Conservation (phyloP, 805 yeast genomes). For the Starmera caribaea region DNA sequence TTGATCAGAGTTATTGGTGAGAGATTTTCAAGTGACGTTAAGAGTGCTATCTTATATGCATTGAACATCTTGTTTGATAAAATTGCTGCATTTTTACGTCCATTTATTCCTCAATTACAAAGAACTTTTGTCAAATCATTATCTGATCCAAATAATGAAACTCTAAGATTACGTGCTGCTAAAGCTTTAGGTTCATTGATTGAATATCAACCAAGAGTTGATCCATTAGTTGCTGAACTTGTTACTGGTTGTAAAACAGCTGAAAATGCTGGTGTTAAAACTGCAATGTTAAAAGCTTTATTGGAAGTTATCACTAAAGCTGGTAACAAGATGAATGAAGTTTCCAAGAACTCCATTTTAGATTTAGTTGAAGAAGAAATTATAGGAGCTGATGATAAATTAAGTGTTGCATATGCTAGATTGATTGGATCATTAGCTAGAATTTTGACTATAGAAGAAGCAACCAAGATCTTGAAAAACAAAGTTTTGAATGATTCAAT, state of each 20-base stretch:
- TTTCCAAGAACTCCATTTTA: conserved; percentile 60
- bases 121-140: conserved; percentile 92
- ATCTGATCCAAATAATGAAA: conserved; percentile 65
- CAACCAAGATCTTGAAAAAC: conserved; percentile 42
- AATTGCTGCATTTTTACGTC: conserved; percentile 86
- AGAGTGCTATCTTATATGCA: conserved; percentile 87
- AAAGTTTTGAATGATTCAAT: conserved; percentile 43
- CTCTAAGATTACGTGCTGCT: conserved; percentile 77
- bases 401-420: conserved; percentile 69
- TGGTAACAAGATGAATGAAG: conserved; percentile 68
- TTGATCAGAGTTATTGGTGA: conserved; percentile 97
- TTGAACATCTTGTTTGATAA: conserved; percentile 67
- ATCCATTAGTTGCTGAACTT: conserved; percentile 80
- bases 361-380: conserved; percentile 68
- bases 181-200: conserved; percentile 82
- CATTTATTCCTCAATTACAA: conserved; percentile 95
- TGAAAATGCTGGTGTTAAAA: conserved; percentile 61
- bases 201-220: conserved; percentile 86
- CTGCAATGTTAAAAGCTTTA: conserved; percentile 79
- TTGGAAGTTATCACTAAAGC: conserved; percentile 74
- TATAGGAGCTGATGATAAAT: conserved; percentile 41
- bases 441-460: conserved; percentile 56
- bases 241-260: conserved; percentile 64
- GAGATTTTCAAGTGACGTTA: conserved; percentile 81
- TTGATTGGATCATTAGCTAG: conserved; percentile 70